Evolutionary conservation across 176 grass and related monocot genomes (phyloP), one percentile per base, ranked within the genome.

Genomic region (Stipa capillata): DNA sequence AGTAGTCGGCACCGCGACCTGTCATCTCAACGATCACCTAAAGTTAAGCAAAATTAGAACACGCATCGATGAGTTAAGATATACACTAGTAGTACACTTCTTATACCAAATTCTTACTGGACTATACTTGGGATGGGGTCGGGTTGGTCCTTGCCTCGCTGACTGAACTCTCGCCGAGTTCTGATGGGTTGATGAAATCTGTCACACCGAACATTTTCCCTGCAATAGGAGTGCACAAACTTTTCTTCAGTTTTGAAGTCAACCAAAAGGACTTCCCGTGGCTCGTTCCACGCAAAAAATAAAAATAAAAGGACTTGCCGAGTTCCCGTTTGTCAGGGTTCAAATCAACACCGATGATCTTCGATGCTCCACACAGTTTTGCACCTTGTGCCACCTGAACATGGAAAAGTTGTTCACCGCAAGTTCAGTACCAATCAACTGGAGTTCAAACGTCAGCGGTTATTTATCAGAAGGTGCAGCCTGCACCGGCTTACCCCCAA

Each of bases 1-100:
- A 66, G 73, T 82, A 93, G 32, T 93, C 87, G 1, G 77, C 93
- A 6, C 93, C 90, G 17, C 91, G 83, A 9, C 68, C 81, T 1
- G 90, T 91, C 80, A 93, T 79, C 85, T 88, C 83, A 3, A 45
- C 47, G 20, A 97, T 93, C 20, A 85, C 84, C 94, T 97, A 52
- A 13, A 60, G 12, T 74, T 29, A 2, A 74, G 44, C 21, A 69
- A 0, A 49, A 31, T 68, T 23, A 66, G 36, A 29, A 37, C 8
- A 5, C 10, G 3, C 5, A 37, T 7, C 12, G 2, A 24, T 48
- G 28, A 37, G 23, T 52, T 20, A 12, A 17, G 13, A 36, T 64
- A 12, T 12, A 10, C 21, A 16, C 20, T 27, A 2, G n/a, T 40
- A 56, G 12, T 4, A 35, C 39, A 58, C 58, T 23, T 6, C 31